Base-by-base conservation (phyloP, 306 rosid genomes). In the Adenanthera pavonina region DNA sequence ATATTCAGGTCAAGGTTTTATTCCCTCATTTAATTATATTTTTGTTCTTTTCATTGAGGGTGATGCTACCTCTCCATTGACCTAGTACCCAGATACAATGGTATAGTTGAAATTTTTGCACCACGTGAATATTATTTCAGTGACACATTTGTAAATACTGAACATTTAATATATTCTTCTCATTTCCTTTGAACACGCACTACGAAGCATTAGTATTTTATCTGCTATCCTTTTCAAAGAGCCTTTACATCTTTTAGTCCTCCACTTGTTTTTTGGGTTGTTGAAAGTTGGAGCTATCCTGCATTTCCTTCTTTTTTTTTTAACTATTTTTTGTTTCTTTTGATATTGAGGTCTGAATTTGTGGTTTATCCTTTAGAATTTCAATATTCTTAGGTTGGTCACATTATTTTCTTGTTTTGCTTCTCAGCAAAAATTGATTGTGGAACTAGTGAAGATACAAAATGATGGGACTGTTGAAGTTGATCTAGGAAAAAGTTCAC, bases 401-500 rank as follows among this genome's bases (percentile, higher is more conserved):
- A 77, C 77, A 53, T 56, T 53, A 65, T 66, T 69, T 54, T 67
- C 74, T 57, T 76, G 36, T 84, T 64, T 76, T 85, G 74, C 64
- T 57, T 88, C 79, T 72, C 88, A 90, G 98, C 87, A 84, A 81
- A 89, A 91, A 72, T 82, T 93, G 17, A 79, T 91, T 57, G 88
- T 52, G 30, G 85, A 91, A 87, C 79, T 90, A 48, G 93, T 89
- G 80, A 91, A 82, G 88, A 90, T 91, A 89, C 97, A 93, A 89
- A 87, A 82, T 67, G 97, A 91, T 65, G 97, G 93, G 84, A 93
- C 91, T 6, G 93, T 89, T 80, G 91, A 91, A 79, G 94, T 93
- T 73, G 89, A 91, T 90, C 57, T 90, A 38, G 90, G 77, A 43
- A 88, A 74, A 79, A 80, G 74, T 87, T 73, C 83, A 36, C 80